These are phyloP conservation scores for Fraxinus xanthoxyloides DNA, from an alignment of 305 asterid species.

Conservation along the genomic window DNA sequence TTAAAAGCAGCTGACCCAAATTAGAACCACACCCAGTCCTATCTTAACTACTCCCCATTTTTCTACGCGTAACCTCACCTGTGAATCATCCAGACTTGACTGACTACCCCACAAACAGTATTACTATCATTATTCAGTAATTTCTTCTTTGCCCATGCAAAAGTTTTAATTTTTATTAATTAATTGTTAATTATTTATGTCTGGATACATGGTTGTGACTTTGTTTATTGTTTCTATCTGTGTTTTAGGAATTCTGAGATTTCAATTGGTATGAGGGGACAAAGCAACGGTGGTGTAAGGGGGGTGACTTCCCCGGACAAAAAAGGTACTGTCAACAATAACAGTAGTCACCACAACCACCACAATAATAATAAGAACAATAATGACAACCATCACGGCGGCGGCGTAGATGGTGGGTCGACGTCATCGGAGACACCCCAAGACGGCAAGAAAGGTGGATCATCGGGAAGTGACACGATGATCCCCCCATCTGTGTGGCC, in stretches of 20 bases:
- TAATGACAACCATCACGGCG: slow-evolving; percentile 27
- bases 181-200: background rate
- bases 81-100: slow-evolving; percentile 25
- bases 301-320: slow-evolving; percentile 70
- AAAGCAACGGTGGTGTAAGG: slow-evolving; percentile 64
- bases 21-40: slow-evolving; percentile 16
- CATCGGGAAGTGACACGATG: slow-evolving; percentile 62
- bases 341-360: slow-evolving; percentile 20
- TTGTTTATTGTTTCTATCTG: background rate
- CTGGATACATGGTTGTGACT: slow-evolving; percentile 1
- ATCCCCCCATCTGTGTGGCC: slow-evolving; percentile 60
- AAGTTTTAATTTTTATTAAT: background rate
- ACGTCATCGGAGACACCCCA: slow-evolving; percentile 68
- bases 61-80: slow-evolving; percentile 27
- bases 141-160: slow-evolving; percentile 11
- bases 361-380: slow-evolving; percentile 26
- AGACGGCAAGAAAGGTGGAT: slow-evolving; percentile 60
- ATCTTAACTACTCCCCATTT: slow-evolving; percentile 26
- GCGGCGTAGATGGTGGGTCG: slow-evolving; percentile 56
- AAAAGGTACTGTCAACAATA: slow-evolving; percentile 41
- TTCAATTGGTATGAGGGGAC: slow-evolving; percentile 75
- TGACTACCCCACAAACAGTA: slow-evolving; percentile 25
- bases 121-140: slow-evolving; percentile 39
- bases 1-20: slow-evolving; percentile 21
- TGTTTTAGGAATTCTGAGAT: slow-evolving; percentile 73